Evolutionary conservation across 2,329 filamentous ascomycete species (phyloP).

Genomic region (Trichothecium roseum): DNA sequence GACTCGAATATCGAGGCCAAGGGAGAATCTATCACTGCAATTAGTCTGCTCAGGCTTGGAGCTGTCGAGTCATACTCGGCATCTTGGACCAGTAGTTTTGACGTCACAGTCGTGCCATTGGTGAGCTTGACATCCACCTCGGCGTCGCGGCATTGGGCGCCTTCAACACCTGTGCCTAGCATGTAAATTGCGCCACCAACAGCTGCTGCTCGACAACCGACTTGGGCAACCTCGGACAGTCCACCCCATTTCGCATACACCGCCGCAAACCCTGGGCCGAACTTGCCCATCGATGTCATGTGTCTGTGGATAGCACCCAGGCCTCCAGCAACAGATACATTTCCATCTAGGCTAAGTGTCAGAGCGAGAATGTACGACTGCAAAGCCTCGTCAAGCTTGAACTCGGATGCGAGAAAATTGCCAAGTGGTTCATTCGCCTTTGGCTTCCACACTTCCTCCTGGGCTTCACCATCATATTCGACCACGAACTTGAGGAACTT

Average conservation of each 20-base stretch:
- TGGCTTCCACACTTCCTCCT: conserved; percentile 46
- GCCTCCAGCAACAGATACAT: conserved; percentile 53
- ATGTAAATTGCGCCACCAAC: conserved; percentile 90
- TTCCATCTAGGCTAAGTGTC: conserved; percentile 60
- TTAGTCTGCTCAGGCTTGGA: conserved; percentile 32
- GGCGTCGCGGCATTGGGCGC: conserved; percentile 10
- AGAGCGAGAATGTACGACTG: conserved; percentile 55
- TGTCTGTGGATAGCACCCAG: conserved; percentile 68
- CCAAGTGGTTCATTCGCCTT: conserved; percentile 44
- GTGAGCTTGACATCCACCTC: conserved; percentile 39
- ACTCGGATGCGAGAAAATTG: conserved; percentile 48
- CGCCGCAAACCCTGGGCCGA: conserved; percentile 81
- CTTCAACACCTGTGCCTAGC: conserved; percentile 57
- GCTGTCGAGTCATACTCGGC: not conserved
- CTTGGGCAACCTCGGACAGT: conserved; percentile 78
- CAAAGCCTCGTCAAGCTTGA: conserved; percentile 58
- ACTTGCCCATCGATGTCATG: conserved; percentile 74
- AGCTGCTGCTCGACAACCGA: conserved; percentile 79
- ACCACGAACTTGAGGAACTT: conserved; percentile 86
- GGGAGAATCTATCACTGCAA: conserved; percentile 58
- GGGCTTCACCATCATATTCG: conserved; percentile 52
- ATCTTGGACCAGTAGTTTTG: conserved; percentile 39
- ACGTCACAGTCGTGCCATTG: conserved; percentile 45
- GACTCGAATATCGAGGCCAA: conserved; percentile 58
- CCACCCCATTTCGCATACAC: conserved; percentile 92